A percentile compares a stretch with the other conserved stretches of the same genome.
phyloP scores from a whole-genome alignment of 148 eudicot species.

The Chenopodium suecicum region DNA sequence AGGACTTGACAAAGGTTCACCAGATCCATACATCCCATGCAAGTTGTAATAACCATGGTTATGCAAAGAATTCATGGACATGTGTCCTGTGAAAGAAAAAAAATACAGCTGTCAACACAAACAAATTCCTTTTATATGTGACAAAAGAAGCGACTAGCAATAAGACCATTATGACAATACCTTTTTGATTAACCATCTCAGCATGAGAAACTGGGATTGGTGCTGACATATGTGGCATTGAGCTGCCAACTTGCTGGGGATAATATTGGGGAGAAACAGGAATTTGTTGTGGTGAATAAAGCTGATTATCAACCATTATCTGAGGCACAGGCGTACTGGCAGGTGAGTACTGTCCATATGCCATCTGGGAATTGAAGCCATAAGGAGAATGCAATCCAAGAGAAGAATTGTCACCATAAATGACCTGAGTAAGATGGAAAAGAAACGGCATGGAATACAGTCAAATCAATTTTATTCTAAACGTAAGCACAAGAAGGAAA shows the following conservation, averaged over 20 bases:
- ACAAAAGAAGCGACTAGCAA: no score
- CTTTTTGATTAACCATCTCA: conserved; percentile 63
- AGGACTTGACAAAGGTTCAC: conserved; percentile 53
- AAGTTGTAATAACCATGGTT: conserved; percentile 56
- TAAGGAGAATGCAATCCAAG: conserved; percentile 71
- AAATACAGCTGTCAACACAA: conserved; percentile 37
- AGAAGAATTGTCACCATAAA: conserved; percentile 76
- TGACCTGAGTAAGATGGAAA: conserved; percentile 44
- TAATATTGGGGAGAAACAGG: conserved; percentile 73
- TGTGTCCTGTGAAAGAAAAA: conserved; percentile 56
- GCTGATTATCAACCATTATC: conserved; percentile 79
- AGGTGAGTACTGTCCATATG: conserved; percentile 91
- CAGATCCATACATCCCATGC: conserved; percentile 62
- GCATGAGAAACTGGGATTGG: conserved; percentile 62
- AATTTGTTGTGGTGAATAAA: conserved; percentile 79
- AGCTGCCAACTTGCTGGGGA: conserved; percentile 68
- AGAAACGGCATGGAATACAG: conserved; percentile 1
- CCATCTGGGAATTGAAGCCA: conserved; percentile 78
- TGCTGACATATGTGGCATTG: conserved; percentile 68
- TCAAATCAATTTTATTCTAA: neutral
- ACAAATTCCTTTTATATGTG: conserved; percentile 18
- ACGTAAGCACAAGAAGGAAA: neutral
- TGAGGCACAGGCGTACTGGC: conserved; percentile 81
- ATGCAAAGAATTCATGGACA: conserved; percentile 43
- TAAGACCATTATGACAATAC: conserved; percentile 16